Conservation (phyloP, 2,329 filamentous ascomycete genomes). For the Colletotrichum tabaci region DNA sequence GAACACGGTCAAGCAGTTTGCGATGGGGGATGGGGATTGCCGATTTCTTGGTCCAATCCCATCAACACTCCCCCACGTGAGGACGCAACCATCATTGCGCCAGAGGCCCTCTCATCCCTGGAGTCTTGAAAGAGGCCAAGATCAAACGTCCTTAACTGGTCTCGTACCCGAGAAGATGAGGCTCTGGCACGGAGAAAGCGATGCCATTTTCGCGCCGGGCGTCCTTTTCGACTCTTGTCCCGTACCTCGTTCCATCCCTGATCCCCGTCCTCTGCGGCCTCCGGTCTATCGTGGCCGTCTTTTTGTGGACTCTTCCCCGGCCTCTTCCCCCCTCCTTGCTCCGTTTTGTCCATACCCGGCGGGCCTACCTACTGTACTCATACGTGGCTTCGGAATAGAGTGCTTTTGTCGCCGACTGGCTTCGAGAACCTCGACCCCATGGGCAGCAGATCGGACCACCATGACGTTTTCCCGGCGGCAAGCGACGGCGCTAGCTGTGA, state of each 20-base stretch:
- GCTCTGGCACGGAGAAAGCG: not conserved
- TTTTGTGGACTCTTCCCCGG: conserved; percentile 4
- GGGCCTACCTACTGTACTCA: not conserved
- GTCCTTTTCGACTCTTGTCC: not conserved
- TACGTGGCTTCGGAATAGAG: conserved; percentile 5
- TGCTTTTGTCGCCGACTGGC: not conserved
- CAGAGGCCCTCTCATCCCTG: too few species aligned
- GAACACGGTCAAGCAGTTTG: conserved; percentile 2
- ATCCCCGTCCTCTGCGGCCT: conserved; percentile 4
- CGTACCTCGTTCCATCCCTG: not conserved
- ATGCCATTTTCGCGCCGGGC: not conserved
- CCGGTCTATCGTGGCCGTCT: too few species aligned
- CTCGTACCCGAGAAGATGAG: not conserved
- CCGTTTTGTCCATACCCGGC: not conserved
- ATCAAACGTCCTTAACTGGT: not conserved
- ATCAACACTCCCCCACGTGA: not conserved
- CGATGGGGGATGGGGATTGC: not conserved
- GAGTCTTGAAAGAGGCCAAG: too few species aligned
- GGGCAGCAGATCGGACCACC: conserved; percentile 8
- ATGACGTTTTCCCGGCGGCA: conserved; percentile 7
- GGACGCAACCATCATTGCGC: not conserved
- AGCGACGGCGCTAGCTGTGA: not conserved
- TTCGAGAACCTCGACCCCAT: not conserved
- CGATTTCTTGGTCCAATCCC: not conserved
- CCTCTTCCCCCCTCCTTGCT: not conserved